These are phyloP conservation scores for Blyttiomyces sp. DNA, from an alignment of 371 early-diverging fungal genomes.

Conservation along the genomic window DNA sequence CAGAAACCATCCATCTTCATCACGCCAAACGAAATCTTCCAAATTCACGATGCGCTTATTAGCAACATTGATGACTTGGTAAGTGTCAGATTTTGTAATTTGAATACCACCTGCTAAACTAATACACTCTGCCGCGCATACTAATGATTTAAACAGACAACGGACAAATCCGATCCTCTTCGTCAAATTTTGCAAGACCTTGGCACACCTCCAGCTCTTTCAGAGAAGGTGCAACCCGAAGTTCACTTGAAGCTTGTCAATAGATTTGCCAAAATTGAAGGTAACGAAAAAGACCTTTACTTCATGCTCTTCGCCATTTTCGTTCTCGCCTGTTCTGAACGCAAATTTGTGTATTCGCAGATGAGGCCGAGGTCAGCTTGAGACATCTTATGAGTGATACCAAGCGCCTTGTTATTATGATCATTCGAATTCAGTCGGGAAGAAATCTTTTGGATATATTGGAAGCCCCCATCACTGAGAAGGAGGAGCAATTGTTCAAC, in stretches of 20 bases:
- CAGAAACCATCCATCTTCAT: slow-evolving; percentile 87
- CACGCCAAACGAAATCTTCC: slow-evolving; percentile 83
- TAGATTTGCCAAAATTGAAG: slow-evolving; percentile 55
- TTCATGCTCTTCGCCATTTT: neutral
- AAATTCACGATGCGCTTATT: slow-evolving; percentile 75
- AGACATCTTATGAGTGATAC: slow-evolving; percentile 81
- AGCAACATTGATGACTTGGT: slow-evolving; percentile 64
- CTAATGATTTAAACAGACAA: slow-evolving; percentile 20
- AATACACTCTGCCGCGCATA: neutral
- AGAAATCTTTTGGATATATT: slow-evolving; percentile 77
- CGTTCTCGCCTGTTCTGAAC: neutral
- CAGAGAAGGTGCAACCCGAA: slow-evolving; percentile 51
- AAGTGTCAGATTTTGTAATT: slow-evolving; percentile 26
- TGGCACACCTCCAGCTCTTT: slow-evolving; percentile 69
- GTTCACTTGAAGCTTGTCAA: slow-evolving; percentile 66
- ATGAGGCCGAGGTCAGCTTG: slow-evolving; percentile 23
- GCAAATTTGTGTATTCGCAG: neutral
- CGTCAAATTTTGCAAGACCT: slow-evolving; percentile 76
- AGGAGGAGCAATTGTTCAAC: slow-evolving; percentile 71
- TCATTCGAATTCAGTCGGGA: slow-evolving; percentile 83
- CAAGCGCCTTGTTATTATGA: slow-evolving; percentile 79
- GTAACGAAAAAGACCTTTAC: slow-evolving; percentile 7
- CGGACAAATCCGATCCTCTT: slow-evolving; percentile 70
- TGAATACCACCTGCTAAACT: neutral
- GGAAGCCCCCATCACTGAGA: slow-evolving; percentile 61